phyloP scores from a whole-genome alignment of 2,329 filamentous ascomycete species.

The Hypomyces rosellus region DNA sequence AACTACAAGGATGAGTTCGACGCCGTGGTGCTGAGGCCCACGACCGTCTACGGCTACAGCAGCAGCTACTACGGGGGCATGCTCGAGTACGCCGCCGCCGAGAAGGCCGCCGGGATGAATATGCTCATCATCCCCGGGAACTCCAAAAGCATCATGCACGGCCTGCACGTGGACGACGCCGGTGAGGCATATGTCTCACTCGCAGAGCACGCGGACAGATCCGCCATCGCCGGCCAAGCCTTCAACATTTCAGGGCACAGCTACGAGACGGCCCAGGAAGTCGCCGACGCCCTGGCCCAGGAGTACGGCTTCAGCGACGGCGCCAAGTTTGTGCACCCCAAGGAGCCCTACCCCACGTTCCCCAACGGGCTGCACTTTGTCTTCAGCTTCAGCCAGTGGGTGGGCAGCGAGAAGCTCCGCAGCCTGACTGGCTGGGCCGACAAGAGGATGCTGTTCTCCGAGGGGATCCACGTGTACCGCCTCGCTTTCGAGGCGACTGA shows the following conservation, averaged over 20 bases:
- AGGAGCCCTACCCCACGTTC: slow-evolving; percentile 12
- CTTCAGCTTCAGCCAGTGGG: slow-evolving; percentile 36
- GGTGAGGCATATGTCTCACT: slow-evolving; percentile 41
- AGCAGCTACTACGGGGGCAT: slow-evolving; percentile 38
- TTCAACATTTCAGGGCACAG: slow-evolving; percentile 40
- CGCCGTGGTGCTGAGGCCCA: slow-evolving; percentile 38
- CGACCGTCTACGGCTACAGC: slow-evolving; percentile 39
- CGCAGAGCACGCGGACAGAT: slow-evolving; percentile 27
- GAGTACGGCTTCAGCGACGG: slow-evolving; percentile 34
- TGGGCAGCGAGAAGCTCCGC: slow-evolving; percentile 35
- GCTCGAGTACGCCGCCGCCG: slow-evolving; percentile 28
- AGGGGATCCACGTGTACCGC: slow-evolving; percentile 30
- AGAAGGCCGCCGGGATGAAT: slow-evolving; percentile 14
- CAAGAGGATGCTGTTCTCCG: slow-evolving; percentile 29
- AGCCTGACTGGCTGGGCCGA: slow-evolving; percentile 35
- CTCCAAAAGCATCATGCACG: slow-evolving; percentile 36
- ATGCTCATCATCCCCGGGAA: slow-evolving; percentile 26
- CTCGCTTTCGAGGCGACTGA: slow-evolving; percentile 29
- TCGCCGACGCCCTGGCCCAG: slow-evolving; percentile 30
- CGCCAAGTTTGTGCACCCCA: slow-evolving; percentile 18
- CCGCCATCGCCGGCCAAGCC: slow-evolving; percentile 28
- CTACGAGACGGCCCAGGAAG: slow-evolving; percentile 38
- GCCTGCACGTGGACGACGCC: slow-evolving; percentile 44
- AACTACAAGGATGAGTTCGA: slow-evolving; percentile 35
- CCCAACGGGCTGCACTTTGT: slow-evolving; percentile 16